phyloP scores from a whole-genome alignment of 768 basidiomycete genomes.

The Kwoniella dendrophila region DNA sequence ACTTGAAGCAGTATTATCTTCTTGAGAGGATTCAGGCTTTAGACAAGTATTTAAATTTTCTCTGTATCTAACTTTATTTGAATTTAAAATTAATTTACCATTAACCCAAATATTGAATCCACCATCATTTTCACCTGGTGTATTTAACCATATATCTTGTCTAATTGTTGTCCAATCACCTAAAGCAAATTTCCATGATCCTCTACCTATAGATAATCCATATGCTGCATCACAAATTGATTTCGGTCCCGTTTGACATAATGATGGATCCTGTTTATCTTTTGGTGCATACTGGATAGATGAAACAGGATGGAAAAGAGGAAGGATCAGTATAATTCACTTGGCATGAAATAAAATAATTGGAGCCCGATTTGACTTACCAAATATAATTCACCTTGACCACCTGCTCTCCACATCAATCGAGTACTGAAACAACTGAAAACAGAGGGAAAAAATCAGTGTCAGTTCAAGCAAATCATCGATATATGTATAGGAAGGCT shows the following conservation, averaged over 20 bases:
- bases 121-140: slow-evolving; percentile 72
- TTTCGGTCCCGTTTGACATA: slow-evolving; percentile 64
- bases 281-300: slow-evolving; percentile 85
- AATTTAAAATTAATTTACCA: slow-evolving; percentile 61
- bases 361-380: slow-evolving; percentile 58
- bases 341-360: not conserved
- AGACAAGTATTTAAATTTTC: slow-evolving; percentile 22
- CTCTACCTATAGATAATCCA: slow-evolving; percentile 75
- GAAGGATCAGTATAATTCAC: not conserved
- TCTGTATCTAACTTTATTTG: slow-evolving; percentile 28
- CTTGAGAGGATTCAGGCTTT: too few relatives aligned
- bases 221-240: slow-evolving; percentile 70
- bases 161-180: slow-evolving; percentile 72
- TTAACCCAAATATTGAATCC: slow-evolving; percentile 68
- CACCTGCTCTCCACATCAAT: slow-evolving; percentile 67
- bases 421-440: slow-evolving; percentile 75
- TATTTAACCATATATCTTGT: slow-evolving; percentile 74
- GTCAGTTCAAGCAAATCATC: too few relatives aligned
- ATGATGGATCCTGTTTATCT: slow-evolving; percentile 64
- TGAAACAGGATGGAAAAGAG: too few relatives aligned
- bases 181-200: slow-evolving; percentile 65
- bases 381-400: slow-evolving; percentile 66
- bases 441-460: not conserved
- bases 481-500: not conserved
- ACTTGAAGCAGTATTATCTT: slow-evolving; percentile 6